These are phyloP conservation scores for Platanus orientalis DNA, from an alignment of 164 flowering plant genomes.

Conservation along the genomic window DNA sequence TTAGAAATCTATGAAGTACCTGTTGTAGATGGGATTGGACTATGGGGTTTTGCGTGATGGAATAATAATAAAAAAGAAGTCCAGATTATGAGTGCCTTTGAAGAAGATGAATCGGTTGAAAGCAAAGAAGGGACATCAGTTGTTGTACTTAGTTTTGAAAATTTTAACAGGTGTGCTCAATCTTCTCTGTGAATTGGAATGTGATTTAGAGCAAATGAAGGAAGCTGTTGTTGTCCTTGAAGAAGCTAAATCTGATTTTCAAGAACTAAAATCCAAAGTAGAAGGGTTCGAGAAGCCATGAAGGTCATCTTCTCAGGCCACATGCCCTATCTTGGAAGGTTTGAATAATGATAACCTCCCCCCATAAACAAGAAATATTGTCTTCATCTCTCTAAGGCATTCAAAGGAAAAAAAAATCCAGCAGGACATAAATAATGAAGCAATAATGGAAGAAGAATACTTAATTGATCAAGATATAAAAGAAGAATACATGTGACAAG, in stretches of 20 bases:
- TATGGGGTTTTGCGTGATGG: constrained; percentile 12
- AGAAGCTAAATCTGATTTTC: constrained; percentile 87
- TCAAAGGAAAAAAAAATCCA: constrained; percentile 91
- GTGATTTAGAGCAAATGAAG: constrained; percentile 84
- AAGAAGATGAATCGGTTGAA: constrained; percentile 50
- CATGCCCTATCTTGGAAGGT: constrained; percentile 99
- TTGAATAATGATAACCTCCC: constrained; percentile 89
- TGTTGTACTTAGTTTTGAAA: constrained; percentile 91
- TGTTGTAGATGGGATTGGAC: constrained; percentile 13
- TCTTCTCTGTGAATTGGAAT: constrained; percentile 92
- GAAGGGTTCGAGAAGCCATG: constrained; percentile 70
- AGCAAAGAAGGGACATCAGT: constrained; percentile 93
- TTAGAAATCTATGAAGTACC: constrained; percentile 21
- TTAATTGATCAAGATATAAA: too few relatives aligned
- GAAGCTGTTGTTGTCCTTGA: constrained; percentile 93
- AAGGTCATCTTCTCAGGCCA: constrained; percentile 57
- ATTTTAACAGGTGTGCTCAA: constrained; percentile 93
- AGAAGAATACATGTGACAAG: too few relatives aligned
- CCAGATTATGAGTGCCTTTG: constrained; percentile 25
- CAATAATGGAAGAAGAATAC: too few relatives aligned
- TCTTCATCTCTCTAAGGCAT: constrained; percentile 93
- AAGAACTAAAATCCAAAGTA: constrained; percentile 63
- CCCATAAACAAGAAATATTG: constrained; percentile 84
- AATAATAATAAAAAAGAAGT: constrained; percentile 19
- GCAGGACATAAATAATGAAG: too few relatives aligned